phyloP scores from a whole-genome alignment of 2,329 filamentous ascomycete species.

The Capronia americana region DNA sequence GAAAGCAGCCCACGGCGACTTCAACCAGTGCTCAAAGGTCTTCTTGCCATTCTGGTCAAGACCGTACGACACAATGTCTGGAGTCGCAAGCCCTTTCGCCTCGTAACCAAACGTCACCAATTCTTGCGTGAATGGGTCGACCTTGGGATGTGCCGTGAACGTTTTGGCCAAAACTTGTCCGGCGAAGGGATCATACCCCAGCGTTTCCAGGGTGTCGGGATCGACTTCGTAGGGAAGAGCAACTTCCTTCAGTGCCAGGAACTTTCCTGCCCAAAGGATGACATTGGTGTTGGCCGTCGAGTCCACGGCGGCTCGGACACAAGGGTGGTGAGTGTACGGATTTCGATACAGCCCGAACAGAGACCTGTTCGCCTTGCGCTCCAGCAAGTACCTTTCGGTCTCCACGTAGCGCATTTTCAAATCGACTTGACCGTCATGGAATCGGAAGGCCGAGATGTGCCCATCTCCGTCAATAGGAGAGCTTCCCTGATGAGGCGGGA shows the following conservation, averaged over 20 bases:
- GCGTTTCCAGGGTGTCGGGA: slow-evolving; percentile 50
- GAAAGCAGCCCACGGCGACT: slow-evolving; percentile 1
- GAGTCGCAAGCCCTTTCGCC: slow-evolving; percentile 42
- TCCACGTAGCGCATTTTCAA: slow-evolving; percentile 45
- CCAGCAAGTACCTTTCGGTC: slow-evolving; percentile 43
- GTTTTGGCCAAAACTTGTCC: slow-evolving; percentile 49
- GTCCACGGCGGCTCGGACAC: slow-evolving; percentile 27
- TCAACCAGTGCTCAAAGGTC: background rate
- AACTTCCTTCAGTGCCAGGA: slow-evolving; percentile 25
- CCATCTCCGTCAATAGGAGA: slow-evolving; percentile 45
- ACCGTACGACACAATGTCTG: slow-evolving; percentile 50
- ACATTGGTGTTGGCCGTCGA: slow-evolving; percentile 28
- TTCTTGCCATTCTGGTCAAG: slow-evolving; percentile 46
- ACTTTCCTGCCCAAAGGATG: slow-evolving; percentile 13
- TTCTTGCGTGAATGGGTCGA: slow-evolving; percentile 52
- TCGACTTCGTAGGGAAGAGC: slow-evolving; percentile 46
- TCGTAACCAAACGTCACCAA: slow-evolving; percentile 53
- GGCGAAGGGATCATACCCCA: slow-evolving; percentile 49
- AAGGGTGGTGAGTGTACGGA: slow-evolving; percentile 27
- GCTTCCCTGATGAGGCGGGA: slow-evolving; percentile 36
- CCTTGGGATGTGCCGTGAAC: slow-evolving; percentile 55
- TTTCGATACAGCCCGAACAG: slow-evolving; percentile 29
- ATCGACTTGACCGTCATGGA: slow-evolving; percentile 43
- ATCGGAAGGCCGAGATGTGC: slow-evolving; percentile 43
- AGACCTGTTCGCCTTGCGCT: slow-evolving; percentile 29